A percentile compares a stretch with the other conserved stretches of the same genome.
phyloP scores from a whole-genome alignment of 257 asterid species.

The Dorcoceras hygrometricum region DNA sequence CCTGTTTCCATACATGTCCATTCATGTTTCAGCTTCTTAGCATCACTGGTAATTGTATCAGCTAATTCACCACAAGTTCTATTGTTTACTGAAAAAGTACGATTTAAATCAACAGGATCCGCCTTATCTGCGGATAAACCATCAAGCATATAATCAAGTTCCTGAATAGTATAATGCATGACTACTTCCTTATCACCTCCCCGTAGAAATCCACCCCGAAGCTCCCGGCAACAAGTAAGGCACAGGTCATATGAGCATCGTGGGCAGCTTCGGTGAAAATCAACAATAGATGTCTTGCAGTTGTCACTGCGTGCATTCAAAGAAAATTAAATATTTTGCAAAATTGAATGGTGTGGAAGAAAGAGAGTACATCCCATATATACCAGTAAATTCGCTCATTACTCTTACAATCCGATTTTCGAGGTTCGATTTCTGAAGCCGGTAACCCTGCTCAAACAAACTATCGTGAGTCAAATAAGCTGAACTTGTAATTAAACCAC shows the following conservation, averaged over 20 bases:
- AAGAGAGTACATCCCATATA: constrained; percentile 7
- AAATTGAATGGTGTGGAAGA: constrained; percentile 4
- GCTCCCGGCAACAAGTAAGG: constrained; percentile 73
- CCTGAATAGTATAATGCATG: constrained; percentile 28
- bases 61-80: constrained; percentile 18
- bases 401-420: constrained; percentile 22
- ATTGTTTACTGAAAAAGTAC: constrained; percentile 7
- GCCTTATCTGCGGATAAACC: no score
- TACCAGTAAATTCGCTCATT: constrained; percentile 75
- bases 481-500: constrained; percentile 14
- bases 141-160: constrained; percentile 53
- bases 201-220: constrained; percentile 51
- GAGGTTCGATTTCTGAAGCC: constrained; percentile 44
- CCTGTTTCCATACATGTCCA: constrained; percentile 55
- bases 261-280: constrained; percentile 72
- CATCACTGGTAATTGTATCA: constrained; percentile 23
- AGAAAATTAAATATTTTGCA: constrained; percentile 11
- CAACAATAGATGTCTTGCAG: constrained; percentile 69
- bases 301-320: constrained; percentile 55
- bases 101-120: not conserved
- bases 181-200: constrained; percentile 41
- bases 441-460: constrained; percentile 49
- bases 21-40: constrained; percentile 24
- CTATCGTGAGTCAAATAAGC: constrained; percentile 8
- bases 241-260: constrained; percentile 74